Conservation (phyloP, 257 asterid species). For the Jaltomata sinuosa region DNA sequence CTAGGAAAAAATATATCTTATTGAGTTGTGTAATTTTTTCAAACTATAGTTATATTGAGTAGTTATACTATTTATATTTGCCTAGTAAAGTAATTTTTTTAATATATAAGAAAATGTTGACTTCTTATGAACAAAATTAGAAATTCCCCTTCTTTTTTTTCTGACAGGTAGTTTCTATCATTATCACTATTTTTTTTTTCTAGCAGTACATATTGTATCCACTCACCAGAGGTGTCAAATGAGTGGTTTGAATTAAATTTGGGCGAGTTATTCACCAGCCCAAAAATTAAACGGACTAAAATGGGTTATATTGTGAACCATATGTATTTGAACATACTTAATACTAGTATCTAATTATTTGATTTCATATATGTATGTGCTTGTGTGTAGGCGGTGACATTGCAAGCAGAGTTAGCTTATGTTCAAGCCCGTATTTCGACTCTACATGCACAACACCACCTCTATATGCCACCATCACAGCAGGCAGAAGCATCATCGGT, state of each 20-base stretch:
- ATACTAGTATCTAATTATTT: background rate
- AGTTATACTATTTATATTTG: too few relatives aligned
- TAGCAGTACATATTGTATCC: too few relatives aligned
- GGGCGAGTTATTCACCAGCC: too few relatives aligned
- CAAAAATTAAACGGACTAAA: too few relatives aligned
- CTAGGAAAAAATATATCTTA: too few relatives aligned
- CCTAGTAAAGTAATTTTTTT: background rate
- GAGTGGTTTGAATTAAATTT: too few relatives aligned
- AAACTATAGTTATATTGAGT: too few relatives aligned
- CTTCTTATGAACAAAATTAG: background rate
- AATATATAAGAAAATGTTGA: background rate
- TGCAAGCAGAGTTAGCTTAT: conserved; percentile 79
- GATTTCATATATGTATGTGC: background rate
- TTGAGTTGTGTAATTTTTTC: too few relatives aligned
- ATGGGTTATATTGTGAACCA: too few relatives aligned
- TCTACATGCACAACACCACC: conserved; percentile 20
- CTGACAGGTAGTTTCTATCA: background rate
- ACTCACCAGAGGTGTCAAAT: too few relatives aligned
- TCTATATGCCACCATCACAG: background rate
- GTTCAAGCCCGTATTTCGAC: conserved; percentile 76
- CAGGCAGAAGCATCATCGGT: background rate
- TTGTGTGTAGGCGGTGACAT: conserved; percentile 48
- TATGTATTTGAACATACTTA: background rate
- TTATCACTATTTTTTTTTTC: too few relatives aligned
- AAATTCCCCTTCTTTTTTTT: too few relatives aligned